These are phyloP conservation scores for Trichoderma semiorbis DNA, from an alignment of 2,329 filamentous ascomycete genomes.

Conservation along the genomic window DNA sequence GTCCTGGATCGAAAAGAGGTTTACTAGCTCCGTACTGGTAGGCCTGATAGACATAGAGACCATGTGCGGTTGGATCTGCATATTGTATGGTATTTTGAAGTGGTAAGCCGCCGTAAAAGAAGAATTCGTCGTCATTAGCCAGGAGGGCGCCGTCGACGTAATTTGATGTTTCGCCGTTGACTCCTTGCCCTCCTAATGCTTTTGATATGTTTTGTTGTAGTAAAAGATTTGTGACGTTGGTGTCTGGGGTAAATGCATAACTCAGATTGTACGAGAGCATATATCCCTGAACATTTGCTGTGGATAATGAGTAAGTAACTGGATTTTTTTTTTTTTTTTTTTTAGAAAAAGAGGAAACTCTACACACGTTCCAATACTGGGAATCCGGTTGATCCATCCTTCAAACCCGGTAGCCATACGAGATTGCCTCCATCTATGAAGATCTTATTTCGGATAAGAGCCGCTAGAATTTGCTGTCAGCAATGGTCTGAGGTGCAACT, in stretches of 20 bases:
- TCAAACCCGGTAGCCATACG: conserved; percentile 49
- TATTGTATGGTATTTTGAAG: conserved; percentile 34
- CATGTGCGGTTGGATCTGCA: conserved; percentile 39
- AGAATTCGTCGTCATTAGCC: conserved; percentile 60
- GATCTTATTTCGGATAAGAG: conserved; percentile 57
- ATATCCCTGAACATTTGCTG: conserved; percentile 51
- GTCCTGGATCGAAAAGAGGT: conserved; percentile 42
- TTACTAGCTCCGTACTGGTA: conserved; percentile 50
- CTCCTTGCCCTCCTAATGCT: conserved; percentile 44
- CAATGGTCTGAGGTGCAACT: neutral
- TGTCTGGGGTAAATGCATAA: conserved; percentile 47
- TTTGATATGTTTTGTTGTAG: conserved; percentile 43
- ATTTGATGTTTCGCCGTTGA: conserved; percentile 52
- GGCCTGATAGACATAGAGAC: conserved; percentile 49
- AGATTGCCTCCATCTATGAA: conserved; percentile 63
- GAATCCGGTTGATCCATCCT: conserved; percentile 38
- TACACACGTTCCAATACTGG: conserved; percentile 41
- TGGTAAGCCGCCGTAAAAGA: conserved; percentile 59
- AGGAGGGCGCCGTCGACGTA: conserved; percentile 63
- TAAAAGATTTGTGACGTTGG: conserved; percentile 54
- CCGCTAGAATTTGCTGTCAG: conserved; percentile 41
- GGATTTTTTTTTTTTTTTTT: neutral
- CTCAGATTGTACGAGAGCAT: conserved; percentile 59
- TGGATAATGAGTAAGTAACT: neutral
- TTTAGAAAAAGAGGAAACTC: neutral